A percentile compares a stretch with the other conserved stretches of the same genome.
phyloP scores from a whole-genome alignment of 495 filamentous ascomycete species.

The Xylaria nigripes region DNA sequence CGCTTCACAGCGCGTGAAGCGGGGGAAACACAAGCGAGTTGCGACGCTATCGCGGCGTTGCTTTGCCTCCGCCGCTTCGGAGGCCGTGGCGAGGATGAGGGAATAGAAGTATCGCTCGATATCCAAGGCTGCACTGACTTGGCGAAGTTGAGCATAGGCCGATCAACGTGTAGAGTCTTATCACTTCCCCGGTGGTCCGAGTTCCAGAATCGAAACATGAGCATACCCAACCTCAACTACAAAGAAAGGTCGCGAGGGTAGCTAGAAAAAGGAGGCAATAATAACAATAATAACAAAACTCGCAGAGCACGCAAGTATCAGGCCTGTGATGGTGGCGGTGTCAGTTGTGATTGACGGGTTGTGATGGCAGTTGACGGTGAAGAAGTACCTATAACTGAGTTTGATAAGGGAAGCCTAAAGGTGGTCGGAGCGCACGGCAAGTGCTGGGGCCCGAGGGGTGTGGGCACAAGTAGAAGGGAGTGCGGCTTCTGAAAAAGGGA shows the following conservation, averaged over 20 bases:
- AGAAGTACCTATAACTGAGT: neutral
- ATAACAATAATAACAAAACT: neutral
- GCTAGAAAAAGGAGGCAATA: neutral
- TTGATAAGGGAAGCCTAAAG: neutral
- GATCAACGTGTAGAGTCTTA: constrained; percentile 29
- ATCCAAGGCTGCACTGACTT: constrained; percentile 27
- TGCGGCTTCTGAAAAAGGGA: constrained; percentile 4
- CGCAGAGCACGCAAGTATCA: constrained; percentile 21
- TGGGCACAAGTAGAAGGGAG: neutral
- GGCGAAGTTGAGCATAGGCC: constrained; percentile 26
- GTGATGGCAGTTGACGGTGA: neutral
- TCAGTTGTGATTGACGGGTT: neutral
- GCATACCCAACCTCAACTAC: constrained; percentile 24
- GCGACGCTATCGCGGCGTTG: constrained; percentile 26
- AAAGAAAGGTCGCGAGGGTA: constrained; percentile 9
- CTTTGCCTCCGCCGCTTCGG: constrained; percentile 25
- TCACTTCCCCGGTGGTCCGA: constrained; percentile 42
- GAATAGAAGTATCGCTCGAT: constrained; percentile 21
- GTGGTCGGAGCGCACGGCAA: constrained; percentile 11
- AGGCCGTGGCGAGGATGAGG: constrained; percentile 14
- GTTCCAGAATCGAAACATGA: constrained; percentile 46
- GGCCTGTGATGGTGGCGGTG: neutral
- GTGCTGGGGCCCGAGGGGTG: neutral
- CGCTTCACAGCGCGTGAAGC: constrained; percentile 32
- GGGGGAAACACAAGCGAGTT: constrained; percentile 17